phyloP scores from a whole-genome alignment of 805 yeast species.

The Saccharomycopsis babjevae region DNA sequence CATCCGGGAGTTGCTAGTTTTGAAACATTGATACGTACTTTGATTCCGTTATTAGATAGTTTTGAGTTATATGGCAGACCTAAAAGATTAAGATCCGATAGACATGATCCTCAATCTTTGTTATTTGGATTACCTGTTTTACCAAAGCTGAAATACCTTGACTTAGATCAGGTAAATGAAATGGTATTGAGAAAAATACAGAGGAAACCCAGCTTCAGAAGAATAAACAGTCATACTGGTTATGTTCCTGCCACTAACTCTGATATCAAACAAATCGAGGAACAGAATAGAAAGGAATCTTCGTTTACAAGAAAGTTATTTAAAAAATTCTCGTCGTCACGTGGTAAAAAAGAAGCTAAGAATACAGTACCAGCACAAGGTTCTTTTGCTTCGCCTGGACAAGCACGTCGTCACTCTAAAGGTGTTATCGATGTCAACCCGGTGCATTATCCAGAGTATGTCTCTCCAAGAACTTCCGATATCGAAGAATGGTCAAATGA shows the following conservation, averaged over 20 bases:
- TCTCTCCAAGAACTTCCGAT: conserved; percentile 1
- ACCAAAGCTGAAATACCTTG: conserved; percentile 55
- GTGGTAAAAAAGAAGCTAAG: conserved; percentile 5
- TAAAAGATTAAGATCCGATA: conserved; percentile 45
- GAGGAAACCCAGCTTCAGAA: conserved; percentile 8
- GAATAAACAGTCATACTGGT: background rate
- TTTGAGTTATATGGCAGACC: conserved; percentile 73
- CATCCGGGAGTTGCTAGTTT: conserved; percentile 65
- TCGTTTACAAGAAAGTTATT: conserved; percentile 4
- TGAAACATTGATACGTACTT: conserved; percentile 62
- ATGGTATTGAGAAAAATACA: conserved; percentile 15
- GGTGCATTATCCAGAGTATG: background rate
- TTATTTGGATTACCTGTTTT: conserved; percentile 66
- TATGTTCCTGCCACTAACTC: background rate
- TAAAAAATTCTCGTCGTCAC: conserved; percentile 2
- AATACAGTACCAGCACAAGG: background rate
- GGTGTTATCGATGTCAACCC: background rate
- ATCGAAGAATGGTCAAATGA: conserved; percentile 16
- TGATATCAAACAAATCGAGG: conserved; percentile 1
- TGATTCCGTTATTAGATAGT: conserved; percentile 60
- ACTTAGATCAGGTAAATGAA: conserved; percentile 12
- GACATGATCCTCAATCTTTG: conserved; percentile 43
- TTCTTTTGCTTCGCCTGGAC: background rate
- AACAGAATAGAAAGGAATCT: conserved; percentile 6
- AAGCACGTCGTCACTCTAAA: conserved; percentile 1